These are phyloP conservation scores for Phycomyces blakesleeanus DNA, from an alignment of 192 early-diverging fungal species.

Conservation along the genomic window DNA sequence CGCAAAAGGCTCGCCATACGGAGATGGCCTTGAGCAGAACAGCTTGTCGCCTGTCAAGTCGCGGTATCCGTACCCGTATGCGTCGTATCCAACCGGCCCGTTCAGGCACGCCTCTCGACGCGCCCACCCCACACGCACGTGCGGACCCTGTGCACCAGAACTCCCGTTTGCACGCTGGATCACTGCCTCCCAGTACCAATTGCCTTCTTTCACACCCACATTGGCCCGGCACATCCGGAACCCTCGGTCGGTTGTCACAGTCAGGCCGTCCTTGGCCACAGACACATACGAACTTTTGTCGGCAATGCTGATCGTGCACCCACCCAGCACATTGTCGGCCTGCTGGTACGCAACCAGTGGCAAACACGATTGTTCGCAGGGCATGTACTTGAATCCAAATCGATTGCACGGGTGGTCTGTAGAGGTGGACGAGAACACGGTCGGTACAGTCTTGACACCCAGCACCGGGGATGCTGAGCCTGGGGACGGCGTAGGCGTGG, in stretches of 20 bases:
- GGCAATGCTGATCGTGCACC: slow-evolving; percentile 46
- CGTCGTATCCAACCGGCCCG: slow-evolving; percentile 64
- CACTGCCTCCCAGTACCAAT: slow-evolving; percentile 61
- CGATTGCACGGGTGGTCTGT: slow-evolving; percentile 57
- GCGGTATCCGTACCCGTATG: slow-evolving; percentile 59
- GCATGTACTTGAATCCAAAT: slow-evolving; percentile 58
- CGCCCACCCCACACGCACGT: slow-evolving; percentile 64
- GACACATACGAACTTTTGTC: slow-evolving; percentile 59
- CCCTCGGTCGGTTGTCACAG: slow-evolving; percentile 58
- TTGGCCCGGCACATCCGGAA: slow-evolving; percentile 64
- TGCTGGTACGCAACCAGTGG: slow-evolving; percentile 47
- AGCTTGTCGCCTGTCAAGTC: slow-evolving; percentile 62
- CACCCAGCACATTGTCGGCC: slow-evolving; percentile 38
- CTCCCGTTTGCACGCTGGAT: slow-evolving; percentile 33
- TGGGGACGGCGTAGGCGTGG: slow-evolving; percentile 32
- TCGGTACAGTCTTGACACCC: slow-evolving; percentile 1
- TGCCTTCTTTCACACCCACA: slow-evolving; percentile 55
- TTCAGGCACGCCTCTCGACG: slow-evolving; percentile 58
- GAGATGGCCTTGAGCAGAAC: slow-evolving; percentile 43
- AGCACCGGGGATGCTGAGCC: slow-evolving; percentile 22
- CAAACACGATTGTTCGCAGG: slow-evolving; percentile 47
- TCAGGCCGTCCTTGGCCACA: slow-evolving; percentile 52
- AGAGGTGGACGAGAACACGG: slow-evolving; percentile 7
- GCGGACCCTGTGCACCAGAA: slow-evolving; percentile 40
- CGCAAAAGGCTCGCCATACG: slow-evolving; percentile 55